Evolutionary conservation across 2,329 filamentous ascomycete genomes (phyloP), one percentile per base, ranked within the genome.

Genomic region (Apiospora saccharicola): DNA sequence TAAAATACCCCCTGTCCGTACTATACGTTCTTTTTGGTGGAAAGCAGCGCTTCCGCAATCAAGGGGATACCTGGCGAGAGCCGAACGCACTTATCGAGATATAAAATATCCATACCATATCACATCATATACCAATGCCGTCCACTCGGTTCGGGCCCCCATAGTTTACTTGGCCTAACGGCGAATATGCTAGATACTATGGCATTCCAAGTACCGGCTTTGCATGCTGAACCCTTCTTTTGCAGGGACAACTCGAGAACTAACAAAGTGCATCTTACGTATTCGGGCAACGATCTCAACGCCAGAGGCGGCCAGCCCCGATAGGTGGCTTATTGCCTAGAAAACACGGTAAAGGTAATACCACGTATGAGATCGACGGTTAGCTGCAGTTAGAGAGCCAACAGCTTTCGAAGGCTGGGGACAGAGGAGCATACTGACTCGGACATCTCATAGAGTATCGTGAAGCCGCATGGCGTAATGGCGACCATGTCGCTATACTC

Each of bases 91-190:
- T 64, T 34, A 64, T 64, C 57, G 57, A 64, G 57, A 64, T 64
- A 64, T 37, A 34, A 22, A 47, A 47, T 49, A 49, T 10, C 46
- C 46, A 49, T 49, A 22, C 57, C 57, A 64, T 64, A 64, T 64
- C 34, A 14, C 57, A 41, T 41, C 57, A 41, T 37, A 41, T 64
- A n/a, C 57, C 34, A 64, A 37, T 19, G 57, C 57, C 34, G 57
- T 12, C 34, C 57, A 34, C n/a, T 64, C 57, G 57, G 57, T 64
- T n/a, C 57, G 4, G 57, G 30, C 57, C 57, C 57, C 57, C 57
- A 41, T 64, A 41, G 34, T 64, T 64, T 64, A 24, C 34, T n/a
- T 61, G 51, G 51, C 53, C 53, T 37, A 61, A 61, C 53, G 53
- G 34, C 4, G 53, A 61, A 61, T 41, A 10, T 41, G 8, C 37